Percentiles rank a stretch among this genome's conserved stretches.
phyloP scores from a whole-genome alignment of 495 filamentous ascomycete species.

The Cudoniella acicularis region DNA sequence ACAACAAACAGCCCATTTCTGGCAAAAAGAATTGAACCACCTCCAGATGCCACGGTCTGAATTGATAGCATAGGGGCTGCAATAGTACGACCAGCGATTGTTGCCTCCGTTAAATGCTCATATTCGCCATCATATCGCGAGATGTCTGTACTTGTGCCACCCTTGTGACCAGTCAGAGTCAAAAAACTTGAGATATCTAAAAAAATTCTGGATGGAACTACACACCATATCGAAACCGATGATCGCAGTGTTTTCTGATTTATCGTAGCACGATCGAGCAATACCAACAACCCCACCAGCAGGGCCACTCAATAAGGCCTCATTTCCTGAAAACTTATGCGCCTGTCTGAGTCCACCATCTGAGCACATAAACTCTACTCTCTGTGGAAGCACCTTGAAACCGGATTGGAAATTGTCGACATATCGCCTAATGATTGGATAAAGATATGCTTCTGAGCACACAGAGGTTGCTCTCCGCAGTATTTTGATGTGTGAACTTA shows the following conservation, averaged over 20 bases:
- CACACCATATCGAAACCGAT: slow-evolving; percentile 52
- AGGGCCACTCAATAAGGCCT: slow-evolving; percentile 57
- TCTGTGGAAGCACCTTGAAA: slow-evolving; percentile 52
- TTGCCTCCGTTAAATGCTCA: slow-evolving; percentile 31
- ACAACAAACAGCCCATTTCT: slow-evolving; percentile 37
- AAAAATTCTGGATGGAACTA: slow-evolving; percentile 48
- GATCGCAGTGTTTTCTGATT: background rate
- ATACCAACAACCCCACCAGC: slow-evolving; percentile 49
- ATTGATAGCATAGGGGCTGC: slow-evolving; percentile 34
- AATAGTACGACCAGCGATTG: slow-evolving; percentile 31
- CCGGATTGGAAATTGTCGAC: slow-evolving; percentile 35
- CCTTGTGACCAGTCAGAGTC: background rate
- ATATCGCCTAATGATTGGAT: slow-evolving; percentile 29
- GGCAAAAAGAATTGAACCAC: slow-evolving; percentile 35
- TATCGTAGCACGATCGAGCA: slow-evolving; percentile 31
- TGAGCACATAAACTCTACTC: slow-evolving; percentile 33
- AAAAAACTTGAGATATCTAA: background rate
- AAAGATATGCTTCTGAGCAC: slow-evolving; percentile 32
- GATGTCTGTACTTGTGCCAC: slow-evolving; percentile 31
- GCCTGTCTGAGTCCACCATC: slow-evolving; percentile 9
- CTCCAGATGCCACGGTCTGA: slow-evolving; percentile 40
- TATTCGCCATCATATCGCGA: slow-evolving; percentile 30
- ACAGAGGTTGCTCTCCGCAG: slow-evolving; percentile 31
- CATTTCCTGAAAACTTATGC: slow-evolving; percentile 51
- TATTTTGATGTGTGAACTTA: slow-evolving; percentile 32